These are phyloP conservation scores for Cunninghamia lanceolata DNA, from an alignment of 75 land plant species.

Conservation along the genomic window DNA sequence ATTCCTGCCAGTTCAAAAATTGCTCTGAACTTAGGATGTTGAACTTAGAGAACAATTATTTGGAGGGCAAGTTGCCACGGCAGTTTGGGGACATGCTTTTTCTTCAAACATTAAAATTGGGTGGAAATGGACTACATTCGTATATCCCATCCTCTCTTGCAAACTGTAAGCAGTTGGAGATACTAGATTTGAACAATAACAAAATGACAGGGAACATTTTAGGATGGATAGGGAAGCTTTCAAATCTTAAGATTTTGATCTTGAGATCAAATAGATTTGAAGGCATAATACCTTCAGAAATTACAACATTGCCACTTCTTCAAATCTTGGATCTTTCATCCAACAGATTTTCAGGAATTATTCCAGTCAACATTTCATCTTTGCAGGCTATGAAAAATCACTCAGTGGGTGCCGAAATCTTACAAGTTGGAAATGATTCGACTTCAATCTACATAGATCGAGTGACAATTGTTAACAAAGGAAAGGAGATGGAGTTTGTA, in stretches of 20 bases:
- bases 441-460: too few relatives aligned
- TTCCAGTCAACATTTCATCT: too few relatives aligned
- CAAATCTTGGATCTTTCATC: neutral
- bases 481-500: too few relatives aligned
- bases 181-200: neutral
- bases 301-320: neutral
- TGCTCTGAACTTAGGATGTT: neutral
- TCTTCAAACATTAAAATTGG: too few relatives aligned
- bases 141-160: too few relatives aligned
- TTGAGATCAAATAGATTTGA: slow-evolving; percentile 1
- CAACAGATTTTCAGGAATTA: neutral
- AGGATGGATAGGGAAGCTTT: neutral
- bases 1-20: neutral
- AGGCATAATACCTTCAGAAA: neutral
- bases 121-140: too few relatives aligned
- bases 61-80: too few relatives aligned
- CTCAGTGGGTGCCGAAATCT: too few relatives aligned
- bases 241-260: neutral
- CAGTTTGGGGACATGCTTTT: too few relatives aligned
- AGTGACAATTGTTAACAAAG: too few relatives aligned
- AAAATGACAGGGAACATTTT: neutral
- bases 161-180: neutral
- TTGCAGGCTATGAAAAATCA: too few relatives aligned
- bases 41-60: neutral
- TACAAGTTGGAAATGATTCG: too few relatives aligned